Evolutionary conservation across 2,329 filamentous ascomycete species (phyloP).

Genomic region (Hypoxylon sp.): DNA sequence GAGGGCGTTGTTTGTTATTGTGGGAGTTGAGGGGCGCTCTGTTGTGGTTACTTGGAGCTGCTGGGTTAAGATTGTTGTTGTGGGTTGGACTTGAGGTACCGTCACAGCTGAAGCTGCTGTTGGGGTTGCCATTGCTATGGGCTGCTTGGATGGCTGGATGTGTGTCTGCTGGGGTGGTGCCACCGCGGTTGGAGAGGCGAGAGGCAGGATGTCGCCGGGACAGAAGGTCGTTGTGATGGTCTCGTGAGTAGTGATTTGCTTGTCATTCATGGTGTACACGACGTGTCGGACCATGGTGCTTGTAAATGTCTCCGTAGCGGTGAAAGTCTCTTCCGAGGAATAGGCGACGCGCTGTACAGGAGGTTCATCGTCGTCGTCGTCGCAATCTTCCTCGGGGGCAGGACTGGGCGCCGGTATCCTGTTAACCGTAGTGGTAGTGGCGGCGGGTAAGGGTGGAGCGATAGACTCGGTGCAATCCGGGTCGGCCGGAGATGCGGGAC

Average conservation of each 20-base stretch:
- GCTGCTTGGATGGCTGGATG: neutral
- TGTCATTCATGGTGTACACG: slow-evolving; percentile 33
- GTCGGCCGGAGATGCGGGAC: slow-evolving; percentile 7
- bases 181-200: neutral
- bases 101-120: no score
- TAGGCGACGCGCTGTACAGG: slow-evolving; percentile 1
- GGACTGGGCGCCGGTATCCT: slow-evolving; percentile 7
- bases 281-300: slow-evolving; percentile 40
- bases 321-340: neutral
- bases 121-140: neutral
- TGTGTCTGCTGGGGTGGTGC: neutral
- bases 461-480: slow-evolving; percentile 6
- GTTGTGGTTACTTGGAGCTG: slow-evolving; percentile 19
- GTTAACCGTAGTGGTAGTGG: slow-evolving; percentile 3
- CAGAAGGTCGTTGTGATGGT: slow-evolving; percentile 40
- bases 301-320: slow-evolving; percentile 33
- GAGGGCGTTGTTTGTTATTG: slow-evolving; percentile 27
- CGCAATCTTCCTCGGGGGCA: slow-evolving; percentile 13
- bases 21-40: slow-evolving; percentile 32
- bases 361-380: slow-evolving; percentile 8
- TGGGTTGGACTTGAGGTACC: no score
- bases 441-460: neutral
- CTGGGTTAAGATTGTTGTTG: slow-evolving; percentile 5
- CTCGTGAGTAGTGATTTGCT: slow-evolving; percentile 34
- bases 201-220: slow-evolving; percentile 17